These are phyloP conservation scores for Yamadazyma taylorii DNA, from an alignment of 1,139 yeast genomes.

Conservation along the genomic window DNA sequence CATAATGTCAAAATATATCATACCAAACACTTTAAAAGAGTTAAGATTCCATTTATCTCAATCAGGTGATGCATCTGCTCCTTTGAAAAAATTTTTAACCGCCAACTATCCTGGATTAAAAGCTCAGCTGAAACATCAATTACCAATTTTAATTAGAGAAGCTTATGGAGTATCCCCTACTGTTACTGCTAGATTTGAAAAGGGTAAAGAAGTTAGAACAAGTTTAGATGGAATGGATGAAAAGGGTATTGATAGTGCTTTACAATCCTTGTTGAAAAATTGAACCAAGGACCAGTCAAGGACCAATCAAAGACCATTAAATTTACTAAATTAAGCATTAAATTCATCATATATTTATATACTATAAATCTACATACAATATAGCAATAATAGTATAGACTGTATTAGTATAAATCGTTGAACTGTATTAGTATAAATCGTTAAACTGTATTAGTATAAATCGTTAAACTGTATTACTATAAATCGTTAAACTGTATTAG, in stretches of 20 bases:
- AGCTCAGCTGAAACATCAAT: slow-evolving; percentile 38
- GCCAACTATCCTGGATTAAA: slow-evolving; percentile 63
- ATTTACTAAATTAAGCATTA: too few species aligned
- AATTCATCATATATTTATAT: too few species aligned
- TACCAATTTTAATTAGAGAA: slow-evolving; percentile 77
- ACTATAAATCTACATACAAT: too few species aligned
- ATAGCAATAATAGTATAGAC: too few species aligned
- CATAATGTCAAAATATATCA: slow-evolving; percentile 55
- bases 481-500: too few species aligned
- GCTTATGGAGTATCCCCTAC: slow-evolving; percentile 71
- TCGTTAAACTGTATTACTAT: too few species aligned
- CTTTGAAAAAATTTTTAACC: slow-evolving; percentile 62
- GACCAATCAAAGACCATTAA: too few species aligned
- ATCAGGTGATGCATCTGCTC: slow-evolving; percentile 67
- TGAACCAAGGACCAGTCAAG: too few species aligned
- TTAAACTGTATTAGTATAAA: too few species aligned
- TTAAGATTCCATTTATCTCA: slow-evolving; percentile 79
- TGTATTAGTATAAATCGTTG: too few species aligned
- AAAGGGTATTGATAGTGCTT: slow-evolving; percentile 37
- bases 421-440: too few species aligned
- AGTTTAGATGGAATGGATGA: slow-evolving; percentile 48
- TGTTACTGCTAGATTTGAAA: slow-evolving; percentile 66
- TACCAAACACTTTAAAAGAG: slow-evolving; percentile 70
- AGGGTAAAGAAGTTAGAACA: slow-evolving; percentile 44
- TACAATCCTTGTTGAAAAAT: slow-evolving; percentile 38